Conservation (phyloP, 305 asterid species). For the Fraxinus angustifolia region DNA sequence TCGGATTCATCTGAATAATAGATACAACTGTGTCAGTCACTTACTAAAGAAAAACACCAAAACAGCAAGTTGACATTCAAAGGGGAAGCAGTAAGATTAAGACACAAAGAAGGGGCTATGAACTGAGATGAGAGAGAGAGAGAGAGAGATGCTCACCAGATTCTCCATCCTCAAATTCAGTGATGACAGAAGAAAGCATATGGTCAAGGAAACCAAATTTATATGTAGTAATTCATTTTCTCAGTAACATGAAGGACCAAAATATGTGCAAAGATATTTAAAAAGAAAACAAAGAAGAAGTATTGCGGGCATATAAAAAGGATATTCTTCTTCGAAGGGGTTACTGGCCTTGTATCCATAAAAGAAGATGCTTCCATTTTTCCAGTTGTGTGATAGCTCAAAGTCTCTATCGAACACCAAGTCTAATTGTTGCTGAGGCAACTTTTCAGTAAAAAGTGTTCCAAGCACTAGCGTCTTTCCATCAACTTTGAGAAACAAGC, state of each 20-base stretch:
- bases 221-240: not conserved
- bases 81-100: not conserved
- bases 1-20: slow-evolving; percentile 52
- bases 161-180: slow-evolving; percentile 30
- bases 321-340: slow-evolving; percentile 67
- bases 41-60: not conserved
- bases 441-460: slow-evolving; percentile 62
- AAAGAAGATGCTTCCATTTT: slow-evolving; percentile 68
- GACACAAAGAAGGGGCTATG: not conserved
- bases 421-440: slow-evolving; percentile 84
- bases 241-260: not conserved
- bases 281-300: not conserved
- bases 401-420: slow-evolving; percentile 67
- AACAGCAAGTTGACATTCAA: not conserved
- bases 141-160: slow-evolving; percentile 26
- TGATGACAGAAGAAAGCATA: slow-evolving; percentile 15
- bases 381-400: slow-evolving; percentile 79
- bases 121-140: not conserved
- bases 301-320: slow-evolving; percentile 28
- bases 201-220: slow-evolving; percentile 35
- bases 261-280: not conserved
- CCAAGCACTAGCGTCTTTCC: slow-evolving; percentile 78
- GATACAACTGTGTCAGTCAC: not conserved
- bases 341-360: slow-evolving; percentile 59
- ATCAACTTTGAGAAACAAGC: slow-evolving; percentile 45